These are phyloP conservation scores for Phalaenopsis aphrodite DNA, from an alignment of 106 monocot species.

Conservation along the genomic window DNA sequence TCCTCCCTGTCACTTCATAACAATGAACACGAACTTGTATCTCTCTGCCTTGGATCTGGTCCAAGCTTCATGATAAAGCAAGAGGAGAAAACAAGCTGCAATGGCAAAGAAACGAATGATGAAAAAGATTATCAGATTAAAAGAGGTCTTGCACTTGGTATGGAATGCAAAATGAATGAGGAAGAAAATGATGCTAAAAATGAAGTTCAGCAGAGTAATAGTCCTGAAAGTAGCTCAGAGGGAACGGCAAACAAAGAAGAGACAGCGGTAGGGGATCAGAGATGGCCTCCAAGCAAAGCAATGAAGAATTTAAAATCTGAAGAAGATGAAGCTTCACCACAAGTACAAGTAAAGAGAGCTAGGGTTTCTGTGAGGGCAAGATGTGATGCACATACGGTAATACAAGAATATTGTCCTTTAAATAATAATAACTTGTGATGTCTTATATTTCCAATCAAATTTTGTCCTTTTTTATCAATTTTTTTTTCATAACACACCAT, in stretches of 20 bases:
- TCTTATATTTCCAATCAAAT: too few relatives aligned
- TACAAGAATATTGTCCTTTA: neutral
- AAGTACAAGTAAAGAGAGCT: conserved; percentile 64
- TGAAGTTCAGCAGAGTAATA: conserved; percentile 11
- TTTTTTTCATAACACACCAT: too few relatives aligned
- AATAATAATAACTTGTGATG: too few relatives aligned
- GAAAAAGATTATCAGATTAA: neutral
- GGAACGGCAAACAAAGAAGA: conserved; percentile 9
- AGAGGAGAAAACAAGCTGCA: neutral
- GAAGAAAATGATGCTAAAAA: neutral
- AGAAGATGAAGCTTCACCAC: conserved; percentile 44
- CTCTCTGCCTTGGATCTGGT: conserved; percentile 50
- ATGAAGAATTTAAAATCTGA: conserved; percentile 20
- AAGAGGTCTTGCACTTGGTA: conserved; percentile 38
- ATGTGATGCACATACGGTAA: conserved; percentile 81
- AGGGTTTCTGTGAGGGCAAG: conserved; percentile 85
- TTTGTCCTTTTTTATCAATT: too few relatives aligned
- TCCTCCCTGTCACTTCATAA: neutral
- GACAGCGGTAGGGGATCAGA: conserved; percentile 3
- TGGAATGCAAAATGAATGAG: conserved; percentile 33
- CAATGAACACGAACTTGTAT: conserved; percentile 42
- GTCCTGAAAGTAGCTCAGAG: conserved; percentile 45
- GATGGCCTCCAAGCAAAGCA: conserved; percentile 45
- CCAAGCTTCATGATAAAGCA: conserved; percentile 9
- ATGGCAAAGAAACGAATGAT: neutral